Evolutionary conservation across 768 basidiomycete genomes (phyloP), one percentile per base, ranked within the genome.

Genomic region (Kwoniella newhampshirensis): DNA sequence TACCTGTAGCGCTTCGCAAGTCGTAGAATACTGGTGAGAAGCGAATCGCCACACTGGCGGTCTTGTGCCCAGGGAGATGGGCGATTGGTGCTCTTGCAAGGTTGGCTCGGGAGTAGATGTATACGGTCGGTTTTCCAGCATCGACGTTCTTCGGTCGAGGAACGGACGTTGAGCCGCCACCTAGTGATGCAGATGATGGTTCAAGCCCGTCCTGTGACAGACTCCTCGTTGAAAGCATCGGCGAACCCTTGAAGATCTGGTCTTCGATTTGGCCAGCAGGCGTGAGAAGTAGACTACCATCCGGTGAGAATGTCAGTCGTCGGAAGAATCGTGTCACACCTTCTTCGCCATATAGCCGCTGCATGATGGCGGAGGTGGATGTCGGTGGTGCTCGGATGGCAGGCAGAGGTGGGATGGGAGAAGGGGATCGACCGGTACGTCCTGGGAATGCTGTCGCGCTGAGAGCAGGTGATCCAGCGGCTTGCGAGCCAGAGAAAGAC

Each of bases 261-360:
- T 98, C 94, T 73, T 98, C 93, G 68, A 96, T 97, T 71, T 94
- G 89, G 0, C 96, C 96, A 1, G 96, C 94, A 0, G 96, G 96
- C 0, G 96, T 98, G 63, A 98, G 80, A 42, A 99, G 81, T 32
- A 99, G 80, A 9, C 87, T 89, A 0, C 96, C 96, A 73, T 99
- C 96, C 1, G 94, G 90, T 52, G 90, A 91, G 78, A 97, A 99
- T 11, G 87, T 87, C 59, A 99, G 79, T 32, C 96, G 83, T 26
- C 96, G 81, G 81, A 98, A 99, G 80, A 98, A 99, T 67, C 93
- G 91, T 3, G 91, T 91, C 68, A 85, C 90, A 64, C 86, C 89
- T 75, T 97, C 93, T 75, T 98, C 94, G 43, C 93, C 91, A 69
- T 98, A 99, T 13, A 99, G 80, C 70, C 86, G 86, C 57, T 91